These are phyloP conservation scores for Saccharomyces pastorianus DNA, from an alignment of 1,139 yeast genomes.

Conservation along the genomic window DNA sequence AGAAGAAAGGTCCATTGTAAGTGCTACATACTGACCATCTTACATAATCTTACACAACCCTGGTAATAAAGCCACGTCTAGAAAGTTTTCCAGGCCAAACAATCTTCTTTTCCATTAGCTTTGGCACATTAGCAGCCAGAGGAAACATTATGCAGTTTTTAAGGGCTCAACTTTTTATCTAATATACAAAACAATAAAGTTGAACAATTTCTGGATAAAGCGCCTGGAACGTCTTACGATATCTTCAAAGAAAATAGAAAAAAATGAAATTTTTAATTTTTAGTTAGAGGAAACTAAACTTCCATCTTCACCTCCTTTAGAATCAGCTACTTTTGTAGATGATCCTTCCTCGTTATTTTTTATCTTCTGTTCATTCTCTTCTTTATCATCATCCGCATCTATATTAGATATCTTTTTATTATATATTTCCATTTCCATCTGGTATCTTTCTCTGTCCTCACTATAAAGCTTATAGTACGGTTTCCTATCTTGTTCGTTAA, in stretches of 20 bases:
- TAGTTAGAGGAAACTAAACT: background rate
- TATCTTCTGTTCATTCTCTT: background rate
- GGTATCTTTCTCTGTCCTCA: conserved; percentile 70
- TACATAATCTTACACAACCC: background rate
- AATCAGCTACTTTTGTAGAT: background rate
- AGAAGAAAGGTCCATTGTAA: background rate
- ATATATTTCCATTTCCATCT: conserved; percentile 63
- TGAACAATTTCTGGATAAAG: background rate
- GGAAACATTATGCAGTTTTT: background rate
- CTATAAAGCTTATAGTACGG: conserved; percentile 74
- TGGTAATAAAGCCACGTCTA: background rate
- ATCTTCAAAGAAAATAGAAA: background rate
- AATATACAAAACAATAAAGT: background rate
- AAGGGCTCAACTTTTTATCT: background rate
- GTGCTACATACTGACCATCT: background rate
- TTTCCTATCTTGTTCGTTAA: conserved; percentile 60
- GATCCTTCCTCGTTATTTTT: background rate
- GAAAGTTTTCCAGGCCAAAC: background rate
- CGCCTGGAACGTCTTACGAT: background rate
- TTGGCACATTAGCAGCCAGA: background rate
- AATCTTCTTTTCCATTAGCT: background rate
- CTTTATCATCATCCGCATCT: conserved; percentile 12
- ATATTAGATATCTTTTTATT: conserved; percentile 25
- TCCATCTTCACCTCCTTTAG: conserved; percentile 10
- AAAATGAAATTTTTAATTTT: background rate